Evolutionary conservation across 75 land plant species (phyloP).

Genomic region (Gnetum montanum): DNA sequence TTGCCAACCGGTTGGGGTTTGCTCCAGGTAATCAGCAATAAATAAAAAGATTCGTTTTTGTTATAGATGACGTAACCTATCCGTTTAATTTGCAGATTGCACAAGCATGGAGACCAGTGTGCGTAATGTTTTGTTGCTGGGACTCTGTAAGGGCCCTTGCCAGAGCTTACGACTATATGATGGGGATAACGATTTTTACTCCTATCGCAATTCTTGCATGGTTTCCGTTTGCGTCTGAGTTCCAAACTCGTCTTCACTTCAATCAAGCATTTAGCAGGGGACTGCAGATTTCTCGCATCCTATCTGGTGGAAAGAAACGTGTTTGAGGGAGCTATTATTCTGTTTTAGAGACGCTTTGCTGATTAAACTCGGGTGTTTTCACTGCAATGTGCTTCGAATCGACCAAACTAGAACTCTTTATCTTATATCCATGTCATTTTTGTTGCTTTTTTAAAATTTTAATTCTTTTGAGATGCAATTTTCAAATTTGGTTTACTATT

Average conservation of each 20-base stretch:
- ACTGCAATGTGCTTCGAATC: no score
- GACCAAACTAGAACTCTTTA: no score
- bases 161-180: slow-evolving; percentile 41
- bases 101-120: slow-evolving; percentile 46
- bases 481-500: no score
- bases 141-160: slow-evolving; percentile 47
- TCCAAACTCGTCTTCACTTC: slow-evolving; percentile 50
- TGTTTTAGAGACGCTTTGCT: no score
- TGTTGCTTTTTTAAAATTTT: no score
- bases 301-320: slow-evolving; percentile 32
- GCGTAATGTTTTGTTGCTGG: slow-evolving; percentile 32
- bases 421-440: no score
- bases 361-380: no score
- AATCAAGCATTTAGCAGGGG: slow-evolving; percentile 67
- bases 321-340: no score
- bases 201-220: slow-evolving; percentile 49
- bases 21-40: slow-evolving; percentile 47
- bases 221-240: slow-evolving; percentile 61
- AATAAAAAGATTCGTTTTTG: not conserved
- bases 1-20: slow-evolving; percentile 97
- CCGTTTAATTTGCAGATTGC: slow-evolving; percentile 24
- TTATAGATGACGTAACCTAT: not conserved
- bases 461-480: no score
- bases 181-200: slow-evolving; percentile 42
- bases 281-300: slow-evolving; percentile 51